Evolutionary conservation across 1,284 basidiomycete genomes (phyloP).

Genomic region (Trametes sp.): DNA sequence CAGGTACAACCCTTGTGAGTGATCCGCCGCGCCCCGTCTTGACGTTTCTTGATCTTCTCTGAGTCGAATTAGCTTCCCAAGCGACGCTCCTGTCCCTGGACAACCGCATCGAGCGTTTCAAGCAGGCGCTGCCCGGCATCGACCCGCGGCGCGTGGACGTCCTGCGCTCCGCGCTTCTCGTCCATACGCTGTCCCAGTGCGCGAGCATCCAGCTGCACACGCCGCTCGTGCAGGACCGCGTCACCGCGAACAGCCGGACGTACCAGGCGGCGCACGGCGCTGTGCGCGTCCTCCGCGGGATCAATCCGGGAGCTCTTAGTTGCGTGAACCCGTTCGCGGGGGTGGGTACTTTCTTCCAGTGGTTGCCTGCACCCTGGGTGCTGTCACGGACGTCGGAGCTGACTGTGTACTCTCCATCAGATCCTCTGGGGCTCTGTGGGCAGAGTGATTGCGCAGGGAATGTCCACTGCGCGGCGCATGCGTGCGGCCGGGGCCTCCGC

Average conservation of each 20-base stretch:
- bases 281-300: conserved; percentile 16
- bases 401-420: conserved; percentile 7
- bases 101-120: conserved; percentile 41
- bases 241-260: conserved; percentile 30
- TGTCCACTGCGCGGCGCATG: conserved; percentile 21
- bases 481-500: conserved; percentile 17
- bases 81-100: conserved; percentile 41
- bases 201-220: conserved; percentile 49
- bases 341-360: conserved; percentile 9
- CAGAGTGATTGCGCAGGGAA: conserved; percentile 23
- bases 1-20: conserved; percentile 38
- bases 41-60: conserved; percentile 10
- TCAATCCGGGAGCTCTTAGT: conserved; percentile 21
- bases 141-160: conserved; percentile 28
- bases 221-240: conserved; percentile 34
- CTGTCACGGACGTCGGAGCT: conserved; percentile 1
- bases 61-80: conserved; percentile 34
- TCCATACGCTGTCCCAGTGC: conserved; percentile 44
- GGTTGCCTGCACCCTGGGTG: background rate
- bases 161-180: conserved; percentile 40
- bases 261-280: conserved; percentile 30
- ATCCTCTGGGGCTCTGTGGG: conserved; percentile 30
- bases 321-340: conserved; percentile 30
- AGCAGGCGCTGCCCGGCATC: conserved; percentile 34
- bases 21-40: background rate